phyloP scores from a whole-genome alignment of 768 basidiomycete genomes.

The Dioszegia aurantiaca region DNA sequence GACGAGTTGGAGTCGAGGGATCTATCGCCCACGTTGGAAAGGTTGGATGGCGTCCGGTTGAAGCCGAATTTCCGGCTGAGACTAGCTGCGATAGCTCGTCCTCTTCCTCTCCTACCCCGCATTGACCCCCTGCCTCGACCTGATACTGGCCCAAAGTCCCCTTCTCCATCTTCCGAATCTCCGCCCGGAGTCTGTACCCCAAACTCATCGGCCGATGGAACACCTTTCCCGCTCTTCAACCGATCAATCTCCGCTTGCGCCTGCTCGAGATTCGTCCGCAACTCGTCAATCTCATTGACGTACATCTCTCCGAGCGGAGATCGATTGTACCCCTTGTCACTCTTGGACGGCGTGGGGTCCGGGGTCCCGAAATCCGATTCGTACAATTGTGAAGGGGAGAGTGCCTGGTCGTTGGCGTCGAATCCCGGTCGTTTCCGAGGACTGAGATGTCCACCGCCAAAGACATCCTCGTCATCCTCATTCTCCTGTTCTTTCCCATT shows the following conservation, averaged over 20 bases:
- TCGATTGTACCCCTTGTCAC: constrained; percentile 24
- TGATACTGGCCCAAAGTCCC: constrained; percentile 18
- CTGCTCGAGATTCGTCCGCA: constrained; percentile 37
- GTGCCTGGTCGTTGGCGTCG: constrained; percentile 45
- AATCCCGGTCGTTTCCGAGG: constrained; percentile 49
- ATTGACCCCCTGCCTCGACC: constrained; percentile 34
- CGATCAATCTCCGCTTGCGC: constrained; percentile 43
- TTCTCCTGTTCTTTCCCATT: constrained; percentile 32
- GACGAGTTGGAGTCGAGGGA: constrained; percentile 38
- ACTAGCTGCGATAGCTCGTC: constrained; percentile 41
- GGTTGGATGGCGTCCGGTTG: constrained; percentile 25
- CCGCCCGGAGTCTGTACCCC: constrained; percentile 23
- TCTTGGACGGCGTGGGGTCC: constrained; percentile 43
- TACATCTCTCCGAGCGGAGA: constrained; percentile 49
- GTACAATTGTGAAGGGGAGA: constrained; percentile 44
- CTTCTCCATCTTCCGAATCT: constrained; percentile 36
- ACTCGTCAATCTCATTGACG: constrained; percentile 45
- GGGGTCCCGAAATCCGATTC: constrained; percentile 51
- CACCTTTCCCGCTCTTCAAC: constrained; percentile 26
- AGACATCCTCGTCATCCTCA: constrained; percentile 53
- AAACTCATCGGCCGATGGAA: constrained; percentile 27
- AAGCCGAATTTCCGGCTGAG: constrained; percentile 41
- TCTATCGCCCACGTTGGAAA: constrained; percentile 31
- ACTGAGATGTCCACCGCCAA: constrained; percentile 39
- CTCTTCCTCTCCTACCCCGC: constrained; percentile 40